Evolutionary conservation across 2,329 filamentous ascomycete species (phyloP).

Genomic region (Grosmannia clavigera): DNA sequence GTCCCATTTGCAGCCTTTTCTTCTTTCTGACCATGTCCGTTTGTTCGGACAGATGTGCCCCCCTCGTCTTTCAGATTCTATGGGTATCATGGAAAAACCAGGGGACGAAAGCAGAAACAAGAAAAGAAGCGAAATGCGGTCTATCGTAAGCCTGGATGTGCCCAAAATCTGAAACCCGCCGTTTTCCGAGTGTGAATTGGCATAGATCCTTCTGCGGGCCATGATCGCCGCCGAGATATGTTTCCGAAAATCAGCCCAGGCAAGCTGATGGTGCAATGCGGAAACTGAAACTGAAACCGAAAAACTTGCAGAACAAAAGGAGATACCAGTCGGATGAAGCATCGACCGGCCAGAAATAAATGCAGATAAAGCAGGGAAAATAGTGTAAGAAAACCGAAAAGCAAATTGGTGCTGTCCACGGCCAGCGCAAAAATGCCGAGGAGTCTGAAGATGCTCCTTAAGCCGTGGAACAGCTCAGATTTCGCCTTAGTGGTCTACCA

Average conservation of each 20-base stretch:
- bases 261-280: conserved; percentile 11
- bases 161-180: conserved; percentile 23
- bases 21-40: conserved; percentile 9
- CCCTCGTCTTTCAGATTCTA: conserved; percentile 22
- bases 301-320: conserved; percentile 9
- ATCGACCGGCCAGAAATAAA: conserved; percentile 5
- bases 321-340: conserved; percentile 7
- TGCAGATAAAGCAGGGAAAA: conserved; percentile 8
- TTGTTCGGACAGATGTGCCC: conserved; percentile 13
- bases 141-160: conserved; percentile 24
- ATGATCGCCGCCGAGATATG: conserved; percentile 24
- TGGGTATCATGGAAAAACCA: conserved; percentile 26
- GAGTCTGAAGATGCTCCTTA: neutral
- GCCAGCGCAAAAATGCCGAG: neutral
- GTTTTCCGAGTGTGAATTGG: conserved; percentile 17
- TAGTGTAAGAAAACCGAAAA: neutral
- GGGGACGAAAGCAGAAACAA: conserved; percentile 21
- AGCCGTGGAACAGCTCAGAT: neutral
- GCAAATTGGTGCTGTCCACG: conserved; percentile 6
- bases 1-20: conserved; percentile 13
- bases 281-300: conserved; percentile 9
- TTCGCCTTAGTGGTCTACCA: conserved; percentile 33
- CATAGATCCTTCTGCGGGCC: conserved; percentile 18
- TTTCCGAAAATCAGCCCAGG: conserved; percentile 15
- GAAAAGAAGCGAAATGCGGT: conserved; percentile 19